Evolutionary conservation across 1,139 yeast genomes (phyloP), one percentile per base, ranked within the genome.

Genomic region (Sugiyamaella sp.): DNA sequence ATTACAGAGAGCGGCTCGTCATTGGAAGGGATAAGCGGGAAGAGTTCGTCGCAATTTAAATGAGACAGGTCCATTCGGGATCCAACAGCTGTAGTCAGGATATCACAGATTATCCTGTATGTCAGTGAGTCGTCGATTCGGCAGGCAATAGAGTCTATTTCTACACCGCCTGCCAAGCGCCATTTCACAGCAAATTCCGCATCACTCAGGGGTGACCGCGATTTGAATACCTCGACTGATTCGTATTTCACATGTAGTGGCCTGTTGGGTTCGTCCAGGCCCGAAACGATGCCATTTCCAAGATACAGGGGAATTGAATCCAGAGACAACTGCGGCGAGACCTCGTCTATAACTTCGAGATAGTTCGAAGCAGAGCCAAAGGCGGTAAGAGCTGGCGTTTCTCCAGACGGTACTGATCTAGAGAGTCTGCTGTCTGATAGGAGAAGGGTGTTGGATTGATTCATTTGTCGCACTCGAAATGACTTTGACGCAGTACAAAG

Each of bases 401-500:
- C 16, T 25, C 22, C 38, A 12, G 24, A 12, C 22, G 48, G 17
- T 16, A 9, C n/a, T n/a, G 27, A 12, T 17, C 27, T 5, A 37
- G 42, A n/a, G 83, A 33, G 77, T 57, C 39, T 52, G 39, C 40
- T 29, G 8, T 45, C 71, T 67, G 82, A 70, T 32, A 90, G 62
- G 61, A 89, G 68, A 10, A 87, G 84, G 0, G 95, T 80, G 67
- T 91, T 90, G 8, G 97, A 87, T 68, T 91, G 97, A 66, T 89
- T 88, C 76, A 88, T 85, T 63, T 86, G 91, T 46, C 91, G 77
- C 19, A 90, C 66, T 52, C 75, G 75, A 80, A 82, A 89, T 0
- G 96, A 86, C 52, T 75, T 69, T 39, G 72, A 61, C 6, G 71
- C 64, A 0, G 95, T 80, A 57, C 91, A 85, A n/a, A 88, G 67